Percentiles rank a stretch among this genome's conserved stretches.
These are phyloP conservation scores for Penicillium lividum DNA, from an alignment of 495 filamentous ascomycete species.

Conservation along the genomic window DNA sequence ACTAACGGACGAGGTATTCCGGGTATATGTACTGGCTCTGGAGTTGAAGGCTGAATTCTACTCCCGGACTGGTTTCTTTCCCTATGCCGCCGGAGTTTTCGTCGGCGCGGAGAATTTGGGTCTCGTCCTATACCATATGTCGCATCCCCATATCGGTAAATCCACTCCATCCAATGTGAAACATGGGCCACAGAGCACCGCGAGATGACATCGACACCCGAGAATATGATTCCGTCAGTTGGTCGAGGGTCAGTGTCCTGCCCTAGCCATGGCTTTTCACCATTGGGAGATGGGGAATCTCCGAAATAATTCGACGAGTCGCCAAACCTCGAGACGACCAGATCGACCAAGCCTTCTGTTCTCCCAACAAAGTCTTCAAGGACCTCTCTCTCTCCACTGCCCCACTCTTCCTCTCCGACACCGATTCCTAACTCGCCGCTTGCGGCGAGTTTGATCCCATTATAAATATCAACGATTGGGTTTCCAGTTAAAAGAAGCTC, in stretches of 20 bases:
- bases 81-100: constrained; percentile 36
- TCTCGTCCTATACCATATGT: constrained; percentile 82
- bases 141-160: constrained; percentile 73
- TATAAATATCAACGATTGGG: constrained; percentile 74
- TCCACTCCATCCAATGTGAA: constrained; percentile 79
- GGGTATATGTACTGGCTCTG: constrained; percentile 35
- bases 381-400: constrained; percentile 87
- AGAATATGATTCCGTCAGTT: constrained; percentile 81
- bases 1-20: constrained; percentile 51
- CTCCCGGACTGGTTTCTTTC: constrained; percentile 3
- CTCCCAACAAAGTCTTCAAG: constrained; percentile 74
- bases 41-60: constrained; percentile 8
- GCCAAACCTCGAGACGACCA: constrained; percentile 86
- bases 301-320: constrained; percentile 33
- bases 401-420: constrained; percentile 91
- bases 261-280: constrained; percentile 60
- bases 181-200: constrained; percentile 64
- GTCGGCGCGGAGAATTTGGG: constrained; percentile 56
- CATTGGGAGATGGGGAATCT: constrained; percentile 15
- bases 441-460: constrained; percentile 85
- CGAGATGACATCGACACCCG: constrained; percentile 69
- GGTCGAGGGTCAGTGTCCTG: constrained; percentile 60
- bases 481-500: constrained; percentile 88
- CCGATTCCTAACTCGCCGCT: constrained; percentile 91
- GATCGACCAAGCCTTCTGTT: constrained; percentile 71